These are phyloP conservation scores for Eruca vesicaria DNA, from an alignment of 441 rosid genomes.

Conservation along the genomic window DNA sequence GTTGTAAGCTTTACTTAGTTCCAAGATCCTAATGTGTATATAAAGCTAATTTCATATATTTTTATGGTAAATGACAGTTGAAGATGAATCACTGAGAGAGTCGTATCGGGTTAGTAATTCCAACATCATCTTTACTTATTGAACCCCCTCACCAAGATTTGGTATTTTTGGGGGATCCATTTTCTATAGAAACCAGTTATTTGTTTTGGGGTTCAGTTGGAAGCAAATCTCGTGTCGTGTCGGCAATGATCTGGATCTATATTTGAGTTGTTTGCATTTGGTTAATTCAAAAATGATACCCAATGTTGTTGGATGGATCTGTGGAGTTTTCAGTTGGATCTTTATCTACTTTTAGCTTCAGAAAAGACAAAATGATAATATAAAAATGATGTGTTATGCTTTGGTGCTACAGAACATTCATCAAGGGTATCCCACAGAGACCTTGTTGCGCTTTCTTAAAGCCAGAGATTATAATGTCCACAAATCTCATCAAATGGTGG, in stretches of 20 bases:
- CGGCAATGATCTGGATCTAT: conserved; percentile 17
- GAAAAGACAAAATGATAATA: neutral
- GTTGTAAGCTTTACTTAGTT: conserved; percentile 1
- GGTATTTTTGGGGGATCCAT: neutral
- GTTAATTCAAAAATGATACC: neutral
- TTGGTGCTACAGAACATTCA: conserved; percentile 49
- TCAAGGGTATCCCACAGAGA: conserved; percentile 55
- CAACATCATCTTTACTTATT: neutral
- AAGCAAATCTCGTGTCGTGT: neutral
- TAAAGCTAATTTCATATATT: neutral
- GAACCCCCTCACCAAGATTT: conserved; percentile 10
- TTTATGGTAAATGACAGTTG: conserved; percentile 50
- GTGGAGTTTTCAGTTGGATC: conserved; percentile 14
- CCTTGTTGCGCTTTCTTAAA: conserved; percentile 61
- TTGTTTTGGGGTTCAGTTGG: neutral
- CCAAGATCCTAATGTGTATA: neutral
- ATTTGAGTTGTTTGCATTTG: neutral
- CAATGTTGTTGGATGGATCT: conserved; percentile 23
- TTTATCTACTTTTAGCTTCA: neutral
- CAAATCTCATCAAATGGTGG: conserved; percentile 62
- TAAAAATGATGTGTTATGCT: conserved; percentile 13
- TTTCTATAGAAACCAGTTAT: neutral
- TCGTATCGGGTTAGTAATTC: conserved; percentile 67
- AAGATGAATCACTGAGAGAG: conserved; percentile 53
- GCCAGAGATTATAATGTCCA: conserved; percentile 74